phyloP scores from a whole-genome alignment of 1,284 basidiomycete genomes.

The Omphalotus olearius region DNA sequence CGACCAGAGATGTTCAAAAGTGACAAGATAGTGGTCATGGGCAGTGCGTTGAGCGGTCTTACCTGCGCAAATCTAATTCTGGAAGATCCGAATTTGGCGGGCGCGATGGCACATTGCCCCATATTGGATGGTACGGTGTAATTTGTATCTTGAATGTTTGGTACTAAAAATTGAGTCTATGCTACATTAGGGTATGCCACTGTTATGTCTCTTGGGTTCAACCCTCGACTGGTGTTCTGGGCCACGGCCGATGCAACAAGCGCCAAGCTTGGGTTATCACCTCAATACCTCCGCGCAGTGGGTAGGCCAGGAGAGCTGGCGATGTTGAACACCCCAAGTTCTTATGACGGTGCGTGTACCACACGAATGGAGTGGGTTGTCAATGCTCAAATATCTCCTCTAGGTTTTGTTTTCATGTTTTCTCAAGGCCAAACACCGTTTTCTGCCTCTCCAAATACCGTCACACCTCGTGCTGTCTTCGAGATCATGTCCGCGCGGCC shows the following conservation, averaged over 20 bases:
- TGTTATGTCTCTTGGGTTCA: slow-evolving; percentile 12
- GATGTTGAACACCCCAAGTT: slow-evolving; percentile 14
- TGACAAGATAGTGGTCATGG: slow-evolving; percentile 24
- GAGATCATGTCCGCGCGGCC: slow-evolving; percentile 17
- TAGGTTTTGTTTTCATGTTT: slow-evolving; percentile 16
- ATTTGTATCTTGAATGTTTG: not conserved
- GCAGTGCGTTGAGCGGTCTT: slow-evolving; percentile 20
- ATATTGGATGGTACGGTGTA: slow-evolving; percentile 15
- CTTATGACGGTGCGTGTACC: not conserved
- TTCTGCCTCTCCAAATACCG: slow-evolving; percentile 15
- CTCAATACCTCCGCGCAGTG: slow-evolving; percentile 18
- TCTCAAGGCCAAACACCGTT: slow-evolving; percentile 15
- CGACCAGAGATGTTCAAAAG: slow-evolving; percentile 18
- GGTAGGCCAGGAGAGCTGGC: slow-evolving; percentile 20
- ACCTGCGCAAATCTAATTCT: slow-evolving; percentile 15
- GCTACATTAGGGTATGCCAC: slow-evolving; percentile 16
- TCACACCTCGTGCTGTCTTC: slow-evolving; percentile 14
- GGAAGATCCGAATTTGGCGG: slow-evolving; percentile 18
- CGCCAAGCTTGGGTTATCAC: slow-evolving; percentile 16
- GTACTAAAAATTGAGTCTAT: not conserved
- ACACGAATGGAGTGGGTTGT: not conserved
- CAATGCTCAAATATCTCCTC: not conserved
- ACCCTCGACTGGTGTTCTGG: slow-evolving; percentile 22
- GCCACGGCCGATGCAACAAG: slow-evolving; percentile 16
- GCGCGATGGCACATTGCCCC: slow-evolving; percentile 20